Percentiles rank a stretch among this genome's conserved stretches.
Evolutionary conservation across 2,329 filamentous ascomycete species (phyloP).

Genomic region (Malbranchea zuffiana): DNA sequence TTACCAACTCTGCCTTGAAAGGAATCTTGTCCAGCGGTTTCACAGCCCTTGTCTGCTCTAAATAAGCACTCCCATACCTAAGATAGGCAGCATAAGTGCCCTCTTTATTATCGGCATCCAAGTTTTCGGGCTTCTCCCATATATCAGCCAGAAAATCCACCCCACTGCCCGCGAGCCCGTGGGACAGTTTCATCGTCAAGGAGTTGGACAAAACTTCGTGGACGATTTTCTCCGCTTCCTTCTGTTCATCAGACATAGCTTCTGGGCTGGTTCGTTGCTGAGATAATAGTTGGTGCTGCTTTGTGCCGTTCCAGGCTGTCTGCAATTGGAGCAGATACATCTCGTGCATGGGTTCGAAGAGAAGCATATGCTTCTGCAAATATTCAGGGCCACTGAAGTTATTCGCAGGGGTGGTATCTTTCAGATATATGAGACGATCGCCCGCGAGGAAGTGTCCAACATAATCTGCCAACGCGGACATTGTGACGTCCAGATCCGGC

Average conservation of each 20-base stretch:
- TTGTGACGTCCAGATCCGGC: neutral
- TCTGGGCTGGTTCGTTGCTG: neutral
- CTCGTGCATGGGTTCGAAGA: neutral
- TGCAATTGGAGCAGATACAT: neutral
- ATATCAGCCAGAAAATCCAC: slow-evolving; percentile 8
- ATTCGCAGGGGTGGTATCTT: neutral
- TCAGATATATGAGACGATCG: neutral
- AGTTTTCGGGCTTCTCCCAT: slow-evolving; percentile 20
- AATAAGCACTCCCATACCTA: slow-evolving; percentile 22
- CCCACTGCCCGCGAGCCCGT: neutral
- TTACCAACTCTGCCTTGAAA: neutral
- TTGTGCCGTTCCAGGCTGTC: neutral
- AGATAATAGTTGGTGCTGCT: neutral
- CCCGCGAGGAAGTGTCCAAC: neutral
- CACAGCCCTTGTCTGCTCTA: slow-evolving; percentile 17
- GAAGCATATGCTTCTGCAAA: neutral
- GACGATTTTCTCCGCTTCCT: neutral
- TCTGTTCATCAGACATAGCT: neutral
- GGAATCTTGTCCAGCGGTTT: neutral
- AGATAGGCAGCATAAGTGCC: slow-evolving; percentile 24
- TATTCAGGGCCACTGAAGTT: neutral
- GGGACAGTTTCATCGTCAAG: neutral
- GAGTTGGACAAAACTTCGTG: neutral
- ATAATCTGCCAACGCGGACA: neutral
- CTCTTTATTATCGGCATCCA: slow-evolving; percentile 17